Conservation (phyloP, 2,329 filamentous ascomycete genomes). For the Trichoderma endophyticum region DNA sequence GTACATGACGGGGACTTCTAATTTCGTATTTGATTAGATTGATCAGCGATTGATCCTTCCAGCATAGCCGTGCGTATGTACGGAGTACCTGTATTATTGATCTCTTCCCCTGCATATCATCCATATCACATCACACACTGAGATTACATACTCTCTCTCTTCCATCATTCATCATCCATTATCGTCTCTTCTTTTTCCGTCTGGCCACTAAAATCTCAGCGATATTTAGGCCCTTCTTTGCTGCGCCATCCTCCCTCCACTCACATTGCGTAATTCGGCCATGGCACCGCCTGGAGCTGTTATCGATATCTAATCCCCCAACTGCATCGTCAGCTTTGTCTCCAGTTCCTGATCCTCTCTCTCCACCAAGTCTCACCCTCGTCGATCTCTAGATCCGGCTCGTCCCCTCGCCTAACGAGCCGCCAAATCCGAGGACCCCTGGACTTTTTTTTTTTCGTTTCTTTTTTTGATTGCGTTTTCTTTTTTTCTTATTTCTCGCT, state of each 20-base stretch:
- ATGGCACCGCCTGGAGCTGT: background rate
- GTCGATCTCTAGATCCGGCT: conserved; percentile 14
- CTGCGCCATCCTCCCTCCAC: conserved; percentile 8
- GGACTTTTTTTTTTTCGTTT: background rate
- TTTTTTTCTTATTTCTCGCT: background rate
- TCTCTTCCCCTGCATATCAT: background rate
- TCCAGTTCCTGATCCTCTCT: background rate
- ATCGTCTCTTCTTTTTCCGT: background rate
- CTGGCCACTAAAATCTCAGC: background rate
- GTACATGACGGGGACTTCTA: background rate
- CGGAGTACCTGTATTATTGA: too few relatives aligned
- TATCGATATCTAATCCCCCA: conserved; percentile 10
- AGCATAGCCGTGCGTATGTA: background rate
- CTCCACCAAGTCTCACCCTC: conserved; percentile 15
- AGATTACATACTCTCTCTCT: background rate
- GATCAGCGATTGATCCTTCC: background rate
- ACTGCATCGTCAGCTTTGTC: background rate
- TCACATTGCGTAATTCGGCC: conserved; percentile 3
- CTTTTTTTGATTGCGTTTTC: background rate
- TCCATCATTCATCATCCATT: background rate
- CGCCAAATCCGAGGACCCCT: conserved; percentile 5
- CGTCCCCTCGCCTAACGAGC: conserved; percentile 8
- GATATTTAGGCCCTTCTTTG: background rate
- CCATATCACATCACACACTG: background rate
- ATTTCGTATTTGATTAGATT: background rate